Base-by-base conservation (phyloP, 306 rosid genomes). In the Albizia julibrissin region DNA sequence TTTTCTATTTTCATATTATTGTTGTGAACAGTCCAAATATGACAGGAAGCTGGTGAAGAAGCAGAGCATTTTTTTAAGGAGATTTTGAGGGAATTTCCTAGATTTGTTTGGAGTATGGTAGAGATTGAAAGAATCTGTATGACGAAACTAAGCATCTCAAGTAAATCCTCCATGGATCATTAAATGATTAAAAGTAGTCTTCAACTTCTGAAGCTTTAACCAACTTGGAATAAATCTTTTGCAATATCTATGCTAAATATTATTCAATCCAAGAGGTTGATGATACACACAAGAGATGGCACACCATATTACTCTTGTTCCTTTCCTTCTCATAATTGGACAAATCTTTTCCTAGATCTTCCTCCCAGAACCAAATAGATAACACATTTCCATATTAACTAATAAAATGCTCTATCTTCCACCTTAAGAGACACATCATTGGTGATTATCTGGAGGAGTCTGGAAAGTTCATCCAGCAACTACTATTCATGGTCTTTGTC, bases 291-390 rank as follows among this genome's bases (percentile, higher is more conserved):
- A 75, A 68, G 72, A 74, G 79, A 77, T 50, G 79, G 58, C 70
- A 78, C 81, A 77, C 84, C 82, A 72, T 86, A 56, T 65, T 80
- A 80, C 83, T 81, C 75, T 81, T 67, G 69, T 81, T 72, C 47
- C 59, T 84, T 83, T 81, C 16, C 58, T 76, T 79, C 75, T 58
- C 71, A 75, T 86, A 43, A 31, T 33, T 79, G 79, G 87, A 73
- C 84, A 87, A 69, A 91, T 92, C 91, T 88, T 85, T 74, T 85
- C 66, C 85, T 88, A 90, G 92, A 92, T 91, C 81, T 88, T 85
- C 86, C 73, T 64, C 59, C 80, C 69, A 56, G 62, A 33, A 69
- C 79, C 69, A 78, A 81, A 84, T 75, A 74, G 79, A 84, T 84
- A 42, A n/a, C 37, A 42, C 7, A 74, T 19, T 82, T 77, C 83